Evolutionary conservation across 441 rosid species (phyloP).

Genomic region (Gossypium aridum): DNA sequence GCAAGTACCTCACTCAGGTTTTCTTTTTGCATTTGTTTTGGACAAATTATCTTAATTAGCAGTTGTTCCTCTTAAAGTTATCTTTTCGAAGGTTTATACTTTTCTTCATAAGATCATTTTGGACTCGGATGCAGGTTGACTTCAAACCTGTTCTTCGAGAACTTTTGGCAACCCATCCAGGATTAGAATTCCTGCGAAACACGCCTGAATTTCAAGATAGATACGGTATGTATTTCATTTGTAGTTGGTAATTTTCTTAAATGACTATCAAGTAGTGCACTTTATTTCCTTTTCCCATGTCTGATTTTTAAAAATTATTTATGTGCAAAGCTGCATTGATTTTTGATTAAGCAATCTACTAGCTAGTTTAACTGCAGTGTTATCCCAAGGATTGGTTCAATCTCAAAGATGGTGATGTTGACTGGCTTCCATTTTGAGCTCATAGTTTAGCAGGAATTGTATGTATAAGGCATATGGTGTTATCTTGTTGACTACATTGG

Average conservation of each 20-base stretch:
- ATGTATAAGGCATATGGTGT: neutral
- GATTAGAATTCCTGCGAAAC: slow-evolving; percentile 45
- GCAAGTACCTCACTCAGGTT: slow-evolving; percentile 59
- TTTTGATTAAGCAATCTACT: neutral
- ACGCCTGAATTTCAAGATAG: slow-evolving; percentile 67
- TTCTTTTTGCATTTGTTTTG: neutral
- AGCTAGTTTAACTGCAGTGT: neutral
- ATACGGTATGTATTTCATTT: slow-evolving; percentile 35
- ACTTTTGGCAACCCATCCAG: slow-evolving; percentile 58
- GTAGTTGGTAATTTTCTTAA: neutral
- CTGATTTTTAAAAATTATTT: neutral
- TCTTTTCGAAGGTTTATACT: neutral
- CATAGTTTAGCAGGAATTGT: neutral
- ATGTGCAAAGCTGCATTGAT: neutral
- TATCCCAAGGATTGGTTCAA: neutral
- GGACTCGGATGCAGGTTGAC: slow-evolving; percentile 42
- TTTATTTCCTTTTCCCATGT: neutral
- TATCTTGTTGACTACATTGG: neutral
- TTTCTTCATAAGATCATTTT: slow-evolving; percentile 16
- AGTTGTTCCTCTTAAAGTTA: neutral
- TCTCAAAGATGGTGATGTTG: neutral
- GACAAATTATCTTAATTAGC: neutral
- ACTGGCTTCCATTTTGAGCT: neutral
- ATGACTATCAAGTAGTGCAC: neutral
- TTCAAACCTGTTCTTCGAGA: slow-evolving; percentile 57